Evolutionary conservation across 331 rosid species (phyloP), one percentile per base, ranked within the genome.

Genomic region (Malus hybrid): DNA sequence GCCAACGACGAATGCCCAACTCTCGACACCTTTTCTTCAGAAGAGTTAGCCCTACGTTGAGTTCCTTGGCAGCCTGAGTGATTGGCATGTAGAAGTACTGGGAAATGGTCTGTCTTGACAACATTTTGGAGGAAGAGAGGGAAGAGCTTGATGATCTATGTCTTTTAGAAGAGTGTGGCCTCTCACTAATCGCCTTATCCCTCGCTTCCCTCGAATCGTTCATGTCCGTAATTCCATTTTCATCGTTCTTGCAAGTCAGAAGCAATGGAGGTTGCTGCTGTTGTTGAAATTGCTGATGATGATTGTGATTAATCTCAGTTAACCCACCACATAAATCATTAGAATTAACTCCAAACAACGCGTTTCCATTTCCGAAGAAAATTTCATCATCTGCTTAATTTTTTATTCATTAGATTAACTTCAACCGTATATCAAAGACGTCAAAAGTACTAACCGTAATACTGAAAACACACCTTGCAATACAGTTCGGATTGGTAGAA

Each of bases 1-100:
- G 98, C 98, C 96, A 93, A 70, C 98, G 83, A 15, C 86, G 69
- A 2, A 93, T 87, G 3, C 98, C 98, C 79, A 93, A 76, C 32
- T 90, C 91, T 22, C 96, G 82, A 28, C 96, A 90, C 64, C 96
- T 85, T 71, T 90, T 93, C 81, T 93, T 93, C 84, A 93, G 36
- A 4, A 85, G 86, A 5, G 98, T 93, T 2, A 90, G 52, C 8
- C 98, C 98, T 1, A 93, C 85, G 8, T 90, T 87, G 3, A 93
- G 89, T 33, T 90, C 87, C 14, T 77, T 89, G 0, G 98, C 96
- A 0, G 98, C 98, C 55, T 86, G 88, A 20, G 84, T 85, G 16
- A 93, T 93, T 0, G 98, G 98, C 95, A 90, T 89, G 67, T 86
- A 89, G 22, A 85, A 93, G 60, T 86, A 93, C 20, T 85, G 36